Base-by-base conservation (phyloP, 176 grass and related monocot species). In the Oryza longistaminata region DNA sequence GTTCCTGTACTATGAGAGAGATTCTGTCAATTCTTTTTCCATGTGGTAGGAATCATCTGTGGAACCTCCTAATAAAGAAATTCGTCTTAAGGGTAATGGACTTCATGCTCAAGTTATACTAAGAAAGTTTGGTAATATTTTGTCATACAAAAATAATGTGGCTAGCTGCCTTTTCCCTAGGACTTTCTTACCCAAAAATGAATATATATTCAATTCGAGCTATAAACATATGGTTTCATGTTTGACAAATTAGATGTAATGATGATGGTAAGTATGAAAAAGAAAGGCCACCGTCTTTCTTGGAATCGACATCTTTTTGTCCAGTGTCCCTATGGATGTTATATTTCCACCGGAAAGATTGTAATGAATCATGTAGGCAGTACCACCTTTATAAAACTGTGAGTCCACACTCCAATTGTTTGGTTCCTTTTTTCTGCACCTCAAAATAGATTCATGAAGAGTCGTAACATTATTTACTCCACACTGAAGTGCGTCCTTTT, bases 201-300 rank as follows among this genome's bases (percentile, higher is more conserved):
- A 21, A 2, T 5, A 46, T 26, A 27, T 35, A 15, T 79, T 83
- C 12, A 26, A 24, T 10, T 16, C 3, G 53, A 83, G 12, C 6
- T 74, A 29, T 82, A 29, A 27, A 53, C 46, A 61, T 5, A 16
- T 55, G 22, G 2, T 77, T 52, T 16, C 77, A 33, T 29, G 37
- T 12, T 70, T 34, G n/a, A 24, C 17, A 44, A 27, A 25, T 9
- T 68, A n/a, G 35, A 35, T 85, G 1, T 34, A 49, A 80, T 70
- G 76, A 77, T 81, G 61, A 60, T 74, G 46, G 24, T 49, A 68
- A 22, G 33, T 22, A 15, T 34, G 58, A 83, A 66, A 74, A 24
- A 8, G 31, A 29, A 68, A 75, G 68, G 48, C 40, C 42, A 19
- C 12, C 48, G 11, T 84, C 12, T 19, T 26, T 75, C 29, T 60